These are phyloP conservation scores for Boletus rubroflammeus DNA, from an alignment of 768 basidiomycete species.

Conservation along the genomic window DNA sequence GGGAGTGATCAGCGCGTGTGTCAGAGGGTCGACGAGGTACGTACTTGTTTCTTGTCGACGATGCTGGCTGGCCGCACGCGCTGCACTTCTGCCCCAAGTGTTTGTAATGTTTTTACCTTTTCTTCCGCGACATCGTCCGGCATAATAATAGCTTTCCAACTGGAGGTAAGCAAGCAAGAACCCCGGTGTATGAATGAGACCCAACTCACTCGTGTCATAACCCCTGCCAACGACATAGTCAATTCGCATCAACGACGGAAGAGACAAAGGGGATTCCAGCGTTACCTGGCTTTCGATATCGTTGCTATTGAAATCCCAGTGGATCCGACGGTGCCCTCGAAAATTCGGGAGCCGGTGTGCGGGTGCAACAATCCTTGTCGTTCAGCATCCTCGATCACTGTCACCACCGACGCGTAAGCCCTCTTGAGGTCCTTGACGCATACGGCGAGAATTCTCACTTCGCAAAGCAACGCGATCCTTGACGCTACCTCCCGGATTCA, in stretches of 20 bases:
- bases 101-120: constrained; percentile 79
- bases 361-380: constrained; percentile 76
- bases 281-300: constrained; percentile 81
- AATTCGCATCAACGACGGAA: background rate
- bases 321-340: constrained; percentile 95
- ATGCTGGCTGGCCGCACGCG: constrained; percentile 93
- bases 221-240: constrained; percentile 48
- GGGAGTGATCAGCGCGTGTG: background rate
- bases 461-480: constrained; percentile 96
- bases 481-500: constrained; percentile 97
- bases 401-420: background rate
- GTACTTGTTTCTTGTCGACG: constrained; percentile 91
- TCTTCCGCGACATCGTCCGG: constrained; percentile 88
- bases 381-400: constrained; percentile 96
- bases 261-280: background rate
- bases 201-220: constrained; percentile 70
- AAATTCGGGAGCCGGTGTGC: constrained; percentile 86
- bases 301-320: constrained; percentile 97
- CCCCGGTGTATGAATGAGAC: too few species aligned
- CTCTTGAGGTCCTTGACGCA: background rate
- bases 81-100: constrained; percentile 87
- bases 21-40: constrained; percentile 11
- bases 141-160: constrained; percentile 75
- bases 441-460: constrained; percentile 47
- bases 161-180: background rate